Base-by-base conservation (phyloP, 495 filamentous ascomycete genomes). In the Lasiosphaeria miniovina region DNA sequence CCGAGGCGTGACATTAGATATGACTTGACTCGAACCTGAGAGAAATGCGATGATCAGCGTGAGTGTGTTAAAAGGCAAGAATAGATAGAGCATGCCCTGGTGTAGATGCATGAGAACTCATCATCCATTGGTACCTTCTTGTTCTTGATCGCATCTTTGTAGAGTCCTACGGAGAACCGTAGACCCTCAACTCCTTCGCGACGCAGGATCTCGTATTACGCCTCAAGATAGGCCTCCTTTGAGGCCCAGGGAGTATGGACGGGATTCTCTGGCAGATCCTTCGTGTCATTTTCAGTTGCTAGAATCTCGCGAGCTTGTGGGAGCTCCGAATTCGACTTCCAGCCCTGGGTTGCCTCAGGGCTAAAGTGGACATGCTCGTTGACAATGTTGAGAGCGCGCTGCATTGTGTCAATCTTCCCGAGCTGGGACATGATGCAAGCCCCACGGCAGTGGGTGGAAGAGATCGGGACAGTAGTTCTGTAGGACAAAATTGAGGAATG, bases 121-220 rank as follows among this genome's bases (percentile, higher is more conserved):
- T 78, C 80, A 49, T 90, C 88, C 57, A 77, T 70, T 72, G 84
- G 80, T 0, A 60, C 45, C 1, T 80, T 80, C 11, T 76, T 58
- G 2, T 71, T 58, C 45, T 77, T 74, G 12, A 83, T 66, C 34
- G 77, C 70, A 2, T 75, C 69, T 10, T 53, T 52, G 57, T 60
- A 71, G 32, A 31, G 48, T 8, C 48, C 36, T n/a, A 90, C 82
- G 0, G 84, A 84, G 65, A 79, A 78, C 34, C 88, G 76, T 14
- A 91, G 71, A 0, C 82, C 78, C 7, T 84, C 78, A 10, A 84
- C 73, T 0, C 77, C 78, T 61, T 91, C 88, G 57, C 88, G 83
- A 46, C 88, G 75, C n/a, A 89, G 69, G 11, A 91, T 75, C 14
- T 79, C 72, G 65, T 90, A 90, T 53, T 90, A 87, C 0, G 83